Percentiles rank a stretch among this genome's conserved stretches.
Conservation (phyloP, 169 alveolate species). For the Cryptosporidium bovis region DNA sequence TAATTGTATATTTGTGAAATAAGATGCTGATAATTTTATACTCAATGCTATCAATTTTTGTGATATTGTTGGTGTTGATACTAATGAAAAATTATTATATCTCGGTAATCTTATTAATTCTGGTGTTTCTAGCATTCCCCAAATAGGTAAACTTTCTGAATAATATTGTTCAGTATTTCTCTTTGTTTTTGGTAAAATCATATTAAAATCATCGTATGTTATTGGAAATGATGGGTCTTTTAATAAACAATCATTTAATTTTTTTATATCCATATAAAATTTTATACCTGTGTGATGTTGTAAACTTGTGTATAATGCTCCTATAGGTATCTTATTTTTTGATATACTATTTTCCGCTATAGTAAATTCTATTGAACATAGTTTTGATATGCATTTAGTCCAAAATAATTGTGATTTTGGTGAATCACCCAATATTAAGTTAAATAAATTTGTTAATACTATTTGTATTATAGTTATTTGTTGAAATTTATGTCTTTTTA, state of each 20-base stretch:
- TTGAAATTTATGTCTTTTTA: slow-evolving; percentile 47
- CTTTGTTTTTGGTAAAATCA: slow-evolving; percentile 36
- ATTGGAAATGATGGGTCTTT: slow-evolving; percentile 56
- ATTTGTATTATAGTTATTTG: slow-evolving; percentile 63
- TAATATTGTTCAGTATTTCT: slow-evolving; percentile 39
- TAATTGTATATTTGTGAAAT: slow-evolving; percentile 52
- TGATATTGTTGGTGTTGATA: slow-evolving; percentile 74
- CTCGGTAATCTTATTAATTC: slow-evolving; percentile 65
- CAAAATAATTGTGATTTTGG: slow-evolving; percentile 70
- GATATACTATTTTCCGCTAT: slow-evolving; percentile 57
- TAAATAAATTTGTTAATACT: slow-evolving; percentile 47
- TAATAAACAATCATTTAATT: slow-evolving; percentile 20
- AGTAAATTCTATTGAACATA: slow-evolving; percentile 51
- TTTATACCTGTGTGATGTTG: slow-evolving; percentile 62
- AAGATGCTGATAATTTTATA: slow-evolving; percentile 61
- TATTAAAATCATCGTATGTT: slow-evolving; percentile 52
- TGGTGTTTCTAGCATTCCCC: slow-evolving; percentile 64
- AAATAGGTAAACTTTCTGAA: slow-evolving; percentile 71
- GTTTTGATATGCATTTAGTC: slow-evolving; percentile 61
- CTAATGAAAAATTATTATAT: slow-evolving; percentile 55
- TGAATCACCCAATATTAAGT: slow-evolving; percentile 63
- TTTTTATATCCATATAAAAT: slow-evolving; percentile 45
- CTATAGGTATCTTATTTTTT: slow-evolving; percentile 50
- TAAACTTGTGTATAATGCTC: slow-evolving; percentile 40
- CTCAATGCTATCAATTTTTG: slow-evolving; percentile 63